A percentile compares a stretch with the other conserved stretches of the same genome.
phyloP scores from a whole-genome alignment of 1,284 basidiomycete species.

The Cryptococcus depauperatus region DNA sequence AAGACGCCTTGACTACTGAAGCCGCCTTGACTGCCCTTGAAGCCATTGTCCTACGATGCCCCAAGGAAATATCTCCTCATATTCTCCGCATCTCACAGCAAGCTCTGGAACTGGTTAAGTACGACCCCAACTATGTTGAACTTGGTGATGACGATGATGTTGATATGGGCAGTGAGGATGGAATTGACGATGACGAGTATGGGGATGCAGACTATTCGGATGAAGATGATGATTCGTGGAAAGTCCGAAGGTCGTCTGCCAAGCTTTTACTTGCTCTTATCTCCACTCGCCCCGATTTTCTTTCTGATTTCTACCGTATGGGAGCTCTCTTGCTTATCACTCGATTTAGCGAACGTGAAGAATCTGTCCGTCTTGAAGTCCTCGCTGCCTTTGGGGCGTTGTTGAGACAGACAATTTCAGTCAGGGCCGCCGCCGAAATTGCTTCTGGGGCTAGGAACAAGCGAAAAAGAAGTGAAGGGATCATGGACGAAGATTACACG shows the following conservation, averaged over 20 bases:
- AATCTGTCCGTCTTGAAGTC: slow-evolving; percentile 88
- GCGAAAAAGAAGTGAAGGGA: slow-evolving; percentile 65
- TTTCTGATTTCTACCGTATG: slow-evolving; percentile 67
- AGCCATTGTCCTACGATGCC: slow-evolving; percentile 70
- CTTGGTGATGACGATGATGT: slow-evolving; percentile 63
- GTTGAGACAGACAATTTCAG: slow-evolving; percentile 61
- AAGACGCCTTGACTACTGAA: slow-evolving; percentile 38
- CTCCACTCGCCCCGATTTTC: slow-evolving; percentile 76
- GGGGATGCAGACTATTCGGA: slow-evolving; percentile 86
- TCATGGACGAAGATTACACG: slow-evolving; percentile 51
- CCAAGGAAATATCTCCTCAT: slow-evolving; percentile 68
- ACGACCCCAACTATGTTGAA: slow-evolving; percentile 90
- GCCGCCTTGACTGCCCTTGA: slow-evolving; percentile 57
- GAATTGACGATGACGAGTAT: slow-evolving; percentile 47
- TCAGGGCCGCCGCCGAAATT: slow-evolving; percentile 23
- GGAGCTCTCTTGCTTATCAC: slow-evolving; percentile 82
- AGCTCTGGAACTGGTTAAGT: slow-evolving; percentile 72
- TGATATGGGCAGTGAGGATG: slow-evolving; percentile 39
- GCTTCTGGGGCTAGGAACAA: slow-evolving; percentile 32
- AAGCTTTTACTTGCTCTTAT: slow-evolving; percentile 81
- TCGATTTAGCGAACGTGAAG: slow-evolving; percentile 89
- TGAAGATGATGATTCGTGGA: slow-evolving; percentile 98
- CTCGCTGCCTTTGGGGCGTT: slow-evolving; percentile 77
- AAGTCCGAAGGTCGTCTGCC: slow-evolving; percentile 85
- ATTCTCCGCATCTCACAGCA: slow-evolving; percentile 60